Evolutionary conservation across 2,329 filamentous ascomycete genomes (phyloP), one percentile per base, ranked within the genome.

Genomic region (Pseudocercospora eumusae): DNA sequence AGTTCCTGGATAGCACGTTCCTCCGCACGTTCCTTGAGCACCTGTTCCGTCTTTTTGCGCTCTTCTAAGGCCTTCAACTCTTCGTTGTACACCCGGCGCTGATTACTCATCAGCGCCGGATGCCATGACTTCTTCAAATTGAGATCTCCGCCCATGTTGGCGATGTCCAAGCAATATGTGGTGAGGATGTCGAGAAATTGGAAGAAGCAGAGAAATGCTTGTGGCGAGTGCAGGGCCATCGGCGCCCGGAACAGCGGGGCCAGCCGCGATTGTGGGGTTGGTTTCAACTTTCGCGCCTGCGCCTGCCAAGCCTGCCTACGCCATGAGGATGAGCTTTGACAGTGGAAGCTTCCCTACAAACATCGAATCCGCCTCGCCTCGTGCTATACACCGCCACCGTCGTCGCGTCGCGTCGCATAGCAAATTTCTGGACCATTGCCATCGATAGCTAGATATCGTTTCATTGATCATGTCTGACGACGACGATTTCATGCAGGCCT

Each of bases 41-140:
- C 88, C 73, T 95, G 91, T 62, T 96, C 92, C 65, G 92, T 96
- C 69, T 90, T 89, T 76, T 98, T 98, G 77, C 95, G 89, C 82
- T 99, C 95, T 57, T 95, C 91, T 11, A 99, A 86, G 3, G 93
- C 95, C 68, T 92, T 91, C 76, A 95, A 88, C 75, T 98, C 93
- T 76, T 96, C 91, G 65, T 93, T 87, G 87, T 91, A 96, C 69
- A 97, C 93, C 75, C 86, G 86, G 76, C 87, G 86, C 81, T 96
- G 95, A 77, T 99, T 99, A 80, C 88, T 90, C 79, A 92, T 87
- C 68, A 97, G 84, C 70, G 88, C 87, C 64, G 95, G 93, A 79
- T 99, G 93, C 87, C 93, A 99, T 82, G 91, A 85, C 75, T 87
- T 88, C 80, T 97, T 97, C 71, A 96, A 80, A 74, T 98, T 97